A percentile compares a stretch with the other conserved stretches of the same genome.
Evolutionary conservation across 495 filamentous ascomycete species (phyloP).

Genomic region (Cercophora newfieldiana): DNA sequence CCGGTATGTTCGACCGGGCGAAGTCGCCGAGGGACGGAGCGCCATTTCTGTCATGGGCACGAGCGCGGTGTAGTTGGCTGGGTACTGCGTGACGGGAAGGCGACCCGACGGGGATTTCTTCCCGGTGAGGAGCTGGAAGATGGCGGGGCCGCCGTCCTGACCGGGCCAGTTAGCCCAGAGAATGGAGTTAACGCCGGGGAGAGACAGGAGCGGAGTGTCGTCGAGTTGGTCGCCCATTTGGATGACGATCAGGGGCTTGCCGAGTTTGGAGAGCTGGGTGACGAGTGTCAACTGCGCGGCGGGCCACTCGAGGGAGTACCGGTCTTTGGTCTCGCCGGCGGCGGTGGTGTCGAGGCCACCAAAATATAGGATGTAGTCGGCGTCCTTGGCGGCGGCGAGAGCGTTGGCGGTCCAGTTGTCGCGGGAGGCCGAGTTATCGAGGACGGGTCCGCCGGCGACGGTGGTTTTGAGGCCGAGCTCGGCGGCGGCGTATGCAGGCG

Average conservation of each 20-base stretch:
- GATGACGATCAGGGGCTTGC: constrained; percentile 43
- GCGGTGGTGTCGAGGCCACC: constrained; percentile 44
- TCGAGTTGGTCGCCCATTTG: constrained; percentile 57
- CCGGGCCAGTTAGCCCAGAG: constrained; percentile 57
- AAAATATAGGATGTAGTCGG: constrained; percentile 44
- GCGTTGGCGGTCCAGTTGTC: constrained; percentile 57
- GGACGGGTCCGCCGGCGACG: constrained; percentile 30
- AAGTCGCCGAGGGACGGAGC: constrained; percentile 33
- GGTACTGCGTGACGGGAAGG: constrained; percentile 59
- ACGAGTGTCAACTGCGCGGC: constrained; percentile 41
- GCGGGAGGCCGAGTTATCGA: constrained; percentile 51
- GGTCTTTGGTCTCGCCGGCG: constrained; percentile 42
- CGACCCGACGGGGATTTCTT: constrained; percentile 55
- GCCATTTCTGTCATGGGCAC: constrained; percentile 46
- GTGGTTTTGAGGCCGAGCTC: constrained; percentile 27
- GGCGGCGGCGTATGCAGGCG: constrained; percentile 38
- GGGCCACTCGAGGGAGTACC: constrained; percentile 43
- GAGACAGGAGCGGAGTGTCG: constrained; percentile 48
- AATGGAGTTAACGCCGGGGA: constrained; percentile 54
- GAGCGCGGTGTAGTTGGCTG: constrained; percentile 39
- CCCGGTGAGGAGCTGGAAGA: constrained; percentile 55
- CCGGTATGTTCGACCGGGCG: constrained; percentile 47
- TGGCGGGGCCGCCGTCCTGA: constrained; percentile 54
- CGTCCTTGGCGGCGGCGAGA: constrained; percentile 33
- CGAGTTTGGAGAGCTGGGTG: constrained; percentile 31